phyloP scores from a whole-genome alignment of 352 stramenopile genomes.

The Globisporangium spiculum region DNA sequence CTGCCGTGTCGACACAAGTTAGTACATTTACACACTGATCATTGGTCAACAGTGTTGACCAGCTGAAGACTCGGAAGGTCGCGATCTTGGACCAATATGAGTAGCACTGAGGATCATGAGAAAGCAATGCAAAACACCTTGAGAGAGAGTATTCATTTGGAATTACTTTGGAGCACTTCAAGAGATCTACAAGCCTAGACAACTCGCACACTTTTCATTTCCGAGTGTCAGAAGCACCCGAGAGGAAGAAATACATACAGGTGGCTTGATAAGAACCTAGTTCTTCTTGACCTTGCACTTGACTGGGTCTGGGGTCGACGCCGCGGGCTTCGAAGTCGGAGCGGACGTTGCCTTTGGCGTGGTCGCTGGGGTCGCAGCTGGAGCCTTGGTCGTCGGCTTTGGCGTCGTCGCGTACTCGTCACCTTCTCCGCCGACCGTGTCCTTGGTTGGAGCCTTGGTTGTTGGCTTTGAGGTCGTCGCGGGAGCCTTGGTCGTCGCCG shows the following conservation, averaged over 20 bases:
- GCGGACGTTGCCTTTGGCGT: background rate
- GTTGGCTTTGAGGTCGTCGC: slow-evolving; percentile 1
- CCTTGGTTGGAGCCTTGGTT: slow-evolving; percentile 5
- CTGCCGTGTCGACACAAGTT: background rate
- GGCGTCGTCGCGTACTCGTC: slow-evolving; percentile 1
- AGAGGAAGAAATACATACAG: background rate
- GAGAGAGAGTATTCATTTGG: background rate
- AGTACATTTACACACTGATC: background rate
- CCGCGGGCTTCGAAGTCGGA: background rate
- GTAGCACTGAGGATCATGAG: background rate
- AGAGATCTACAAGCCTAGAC: background rate
- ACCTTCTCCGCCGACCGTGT: slow-evolving; percentile 1
- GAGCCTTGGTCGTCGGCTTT: slow-evolving; percentile 10
- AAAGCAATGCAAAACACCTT: background rate
- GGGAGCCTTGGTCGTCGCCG: background rate
- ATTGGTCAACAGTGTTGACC: background rate
- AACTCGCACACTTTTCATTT: background rate
- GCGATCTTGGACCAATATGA: background rate
- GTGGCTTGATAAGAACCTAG: background rate
- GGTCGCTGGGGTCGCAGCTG: slow-evolving; percentile 3
- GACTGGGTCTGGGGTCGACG: background rate
- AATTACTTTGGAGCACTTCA: background rate
- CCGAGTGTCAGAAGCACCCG: background rate
- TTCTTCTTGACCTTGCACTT: slow-evolving; percentile 20
- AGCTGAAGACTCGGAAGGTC: background rate